phyloP scores from a whole-genome alignment of 2,329 filamentous ascomycete species.

The Colletotrichum chrysophilum region DNA sequence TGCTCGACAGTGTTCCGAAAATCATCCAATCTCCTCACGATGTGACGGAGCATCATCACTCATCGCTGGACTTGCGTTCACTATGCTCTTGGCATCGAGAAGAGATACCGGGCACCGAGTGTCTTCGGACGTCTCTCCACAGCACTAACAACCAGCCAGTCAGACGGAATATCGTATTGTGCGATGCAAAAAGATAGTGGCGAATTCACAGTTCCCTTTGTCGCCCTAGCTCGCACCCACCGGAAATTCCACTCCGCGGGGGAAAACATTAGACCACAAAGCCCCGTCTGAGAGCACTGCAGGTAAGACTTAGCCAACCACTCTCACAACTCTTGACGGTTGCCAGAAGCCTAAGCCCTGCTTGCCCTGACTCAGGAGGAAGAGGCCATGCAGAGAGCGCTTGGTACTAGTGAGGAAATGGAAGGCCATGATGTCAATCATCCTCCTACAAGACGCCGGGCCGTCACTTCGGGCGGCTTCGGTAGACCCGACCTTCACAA shows the following conservation, averaged over 20 bases:
- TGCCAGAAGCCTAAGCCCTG: not conserved
- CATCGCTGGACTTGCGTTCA: not conserved
- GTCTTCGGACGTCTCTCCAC: not conserved
- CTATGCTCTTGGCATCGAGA: not conserved
- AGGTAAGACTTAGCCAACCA: not conserved
- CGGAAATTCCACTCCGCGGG: not conserved
- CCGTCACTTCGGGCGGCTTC: constrained; percentile 4
- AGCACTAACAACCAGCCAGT: not conserved
- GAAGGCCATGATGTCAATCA: constrained; percentile 11
- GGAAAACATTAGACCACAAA: not conserved
- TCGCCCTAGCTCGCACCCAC: not conserved
- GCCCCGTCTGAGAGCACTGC: not conserved
- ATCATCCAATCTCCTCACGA: not conserved
- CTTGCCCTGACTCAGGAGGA: constrained; percentile 10
- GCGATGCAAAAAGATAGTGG: constrained; percentile 12
- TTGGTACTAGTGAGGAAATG: constrained; percentile 5
- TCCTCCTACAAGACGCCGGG: not conserved
- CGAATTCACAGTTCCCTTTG: not conserved
- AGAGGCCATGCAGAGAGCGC: not conserved
- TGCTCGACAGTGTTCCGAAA: not conserved
- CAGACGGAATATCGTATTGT: not conserved
- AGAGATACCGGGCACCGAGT: not conserved
- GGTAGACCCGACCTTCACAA: not conserved
- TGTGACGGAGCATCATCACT: not conserved
- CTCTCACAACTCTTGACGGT: not conserved